These are phyloP conservation scores for Claviceps capensis DNA, from an alignment of 2,329 filamentous ascomycete genomes.

Conservation along the genomic window DNA sequence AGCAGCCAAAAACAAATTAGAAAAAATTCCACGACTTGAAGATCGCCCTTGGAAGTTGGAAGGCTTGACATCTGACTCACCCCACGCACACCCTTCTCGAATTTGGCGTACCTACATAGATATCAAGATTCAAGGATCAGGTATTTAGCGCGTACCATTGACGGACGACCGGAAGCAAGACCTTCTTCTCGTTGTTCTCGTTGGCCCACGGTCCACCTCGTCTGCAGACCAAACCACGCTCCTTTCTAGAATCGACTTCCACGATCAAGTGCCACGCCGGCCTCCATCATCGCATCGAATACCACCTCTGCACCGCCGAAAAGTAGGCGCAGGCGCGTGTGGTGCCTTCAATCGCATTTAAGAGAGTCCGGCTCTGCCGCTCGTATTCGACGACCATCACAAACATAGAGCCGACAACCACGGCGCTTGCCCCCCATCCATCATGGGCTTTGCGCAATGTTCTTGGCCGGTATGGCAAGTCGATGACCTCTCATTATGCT, in stretches of 20 bases:
- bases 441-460: constrained; percentile 39
- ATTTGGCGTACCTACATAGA: too few species aligned
- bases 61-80: too few species aligned
- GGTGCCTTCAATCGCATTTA: not conserved
- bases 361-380: not conserved
- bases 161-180: too few species aligned
- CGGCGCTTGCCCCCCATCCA: constrained; percentile 3
- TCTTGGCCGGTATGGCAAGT: constrained; percentile 45
- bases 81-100: too few species aligned
- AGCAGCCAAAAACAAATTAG: too few species aligned
- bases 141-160: too few species aligned
- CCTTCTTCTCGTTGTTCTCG: not conserved
- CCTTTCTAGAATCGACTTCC: not conserved
- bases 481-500: constrained; percentile 51
- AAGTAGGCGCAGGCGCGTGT: constrained; percentile 1
- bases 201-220: not conserved
- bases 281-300: not conserved
- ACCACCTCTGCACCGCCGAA: constrained; percentile 1
- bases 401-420: constrained; percentile 4
- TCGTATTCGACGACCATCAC: not conserved
- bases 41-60: too few species aligned
- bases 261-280: not conserved
- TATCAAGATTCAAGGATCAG: too few species aligned
- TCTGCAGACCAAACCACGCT: not conserved
- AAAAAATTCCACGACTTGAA: too few species aligned